Evolutionary conservation across 2,329 filamentous ascomycete genomes (phyloP).

Genomic region (Tricladium varicosporioides): DNA sequence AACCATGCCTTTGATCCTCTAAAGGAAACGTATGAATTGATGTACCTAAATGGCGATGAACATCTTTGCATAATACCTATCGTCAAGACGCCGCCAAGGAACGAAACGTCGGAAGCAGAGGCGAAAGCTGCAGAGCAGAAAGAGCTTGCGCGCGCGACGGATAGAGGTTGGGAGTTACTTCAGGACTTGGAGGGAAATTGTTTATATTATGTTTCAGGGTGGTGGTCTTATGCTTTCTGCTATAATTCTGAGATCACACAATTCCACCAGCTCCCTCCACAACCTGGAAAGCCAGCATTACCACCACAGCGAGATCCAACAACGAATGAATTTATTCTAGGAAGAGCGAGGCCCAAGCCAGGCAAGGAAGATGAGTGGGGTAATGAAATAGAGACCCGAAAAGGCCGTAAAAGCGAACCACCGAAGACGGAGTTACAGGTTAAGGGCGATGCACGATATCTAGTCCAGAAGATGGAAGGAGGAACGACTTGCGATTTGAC

Average conservation of each 20-base stretch:
- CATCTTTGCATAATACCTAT: conserved; percentile 67
- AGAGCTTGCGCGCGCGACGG: conserved; percentile 64
- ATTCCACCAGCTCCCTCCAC: conserved; percentile 66
- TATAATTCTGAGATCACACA: conserved; percentile 70
- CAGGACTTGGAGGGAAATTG: conserved; percentile 66
- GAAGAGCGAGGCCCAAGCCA: conserved; percentile 45
- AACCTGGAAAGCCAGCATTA: conserved; percentile 57
- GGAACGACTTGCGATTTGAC: conserved; percentile 71
- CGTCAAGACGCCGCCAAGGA: conserved; percentile 45
- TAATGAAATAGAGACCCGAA: conserved; percentile 28
- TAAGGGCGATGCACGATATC: conserved; percentile 64
- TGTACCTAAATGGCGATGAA: conserved; percentile 55
- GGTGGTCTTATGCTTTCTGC: conserved; percentile 78
- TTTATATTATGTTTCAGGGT: conserved; percentile 69
- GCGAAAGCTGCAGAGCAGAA: conserved; percentile 60
- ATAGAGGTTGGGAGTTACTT: conserved; percentile 66
- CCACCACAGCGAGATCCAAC: conserved; percentile 65
- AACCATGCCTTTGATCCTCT: conserved; percentile 23
- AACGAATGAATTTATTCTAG: conserved; percentile 62
- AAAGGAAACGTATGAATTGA: conserved; percentile 51
- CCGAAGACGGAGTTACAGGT: conserved; percentile 54
- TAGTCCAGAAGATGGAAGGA: conserved; percentile 64
- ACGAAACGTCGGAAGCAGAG: conserved; percentile 48
- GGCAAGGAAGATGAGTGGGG: conserved; percentile 35
- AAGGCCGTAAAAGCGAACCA: conserved; percentile 26